Conservation (phyloP, 1,284 basidiomycete genomes). For the Pyrrhoderma lamaoense region DNA sequence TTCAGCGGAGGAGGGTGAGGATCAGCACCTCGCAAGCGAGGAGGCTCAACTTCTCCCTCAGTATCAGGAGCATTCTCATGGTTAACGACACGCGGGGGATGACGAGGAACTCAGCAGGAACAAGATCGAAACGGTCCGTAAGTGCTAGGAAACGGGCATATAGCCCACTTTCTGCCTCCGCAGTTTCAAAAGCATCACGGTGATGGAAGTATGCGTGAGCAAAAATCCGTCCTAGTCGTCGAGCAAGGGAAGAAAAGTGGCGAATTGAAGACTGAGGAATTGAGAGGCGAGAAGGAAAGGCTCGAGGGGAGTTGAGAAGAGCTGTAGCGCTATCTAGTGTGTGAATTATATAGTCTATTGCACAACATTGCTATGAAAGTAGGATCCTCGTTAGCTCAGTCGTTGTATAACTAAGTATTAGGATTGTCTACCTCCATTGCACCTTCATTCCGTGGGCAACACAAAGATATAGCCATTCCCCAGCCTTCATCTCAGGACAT, state of each 20-base stretch:
- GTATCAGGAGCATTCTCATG: constrained; percentile 21
- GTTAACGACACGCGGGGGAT: constrained; percentile 46
- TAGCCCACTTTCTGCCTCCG: constrained; percentile 84
- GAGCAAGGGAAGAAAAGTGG: constrained; percentile 82
- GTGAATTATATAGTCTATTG: constrained; percentile 95
- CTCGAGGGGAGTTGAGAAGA: constrained; percentile 84
- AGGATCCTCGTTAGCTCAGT: not conserved
- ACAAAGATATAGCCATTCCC: constrained; percentile 94
- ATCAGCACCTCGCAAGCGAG: constrained; percentile 40
- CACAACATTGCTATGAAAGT: constrained; percentile 74
- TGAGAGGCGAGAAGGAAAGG: constrained; percentile 84
- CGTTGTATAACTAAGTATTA: not conserved
- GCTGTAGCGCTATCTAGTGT: constrained; percentile 91
- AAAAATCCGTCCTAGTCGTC: constrained; percentile 90
- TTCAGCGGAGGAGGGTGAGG: not conserved
- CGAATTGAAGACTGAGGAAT: constrained; percentile 77
- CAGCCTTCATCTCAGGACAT: constrained; percentile 96
- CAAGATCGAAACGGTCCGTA: constrained; percentile 75
- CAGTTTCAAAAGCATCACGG: constrained; percentile 83
- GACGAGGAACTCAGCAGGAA: constrained; percentile 74
- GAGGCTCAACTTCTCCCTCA: constrained; percentile 37
- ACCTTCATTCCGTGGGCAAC: constrained; percentile 83
- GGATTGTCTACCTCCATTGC: constrained; percentile 55
- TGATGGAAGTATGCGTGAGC: constrained; percentile 95
- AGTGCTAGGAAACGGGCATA: constrained; percentile 89